Evolutionary conservation across 257 asterid genomes (phyloP), one percentile per base, ranked within the genome.

Genomic region (Scutellaria baicalensis): DNA sequence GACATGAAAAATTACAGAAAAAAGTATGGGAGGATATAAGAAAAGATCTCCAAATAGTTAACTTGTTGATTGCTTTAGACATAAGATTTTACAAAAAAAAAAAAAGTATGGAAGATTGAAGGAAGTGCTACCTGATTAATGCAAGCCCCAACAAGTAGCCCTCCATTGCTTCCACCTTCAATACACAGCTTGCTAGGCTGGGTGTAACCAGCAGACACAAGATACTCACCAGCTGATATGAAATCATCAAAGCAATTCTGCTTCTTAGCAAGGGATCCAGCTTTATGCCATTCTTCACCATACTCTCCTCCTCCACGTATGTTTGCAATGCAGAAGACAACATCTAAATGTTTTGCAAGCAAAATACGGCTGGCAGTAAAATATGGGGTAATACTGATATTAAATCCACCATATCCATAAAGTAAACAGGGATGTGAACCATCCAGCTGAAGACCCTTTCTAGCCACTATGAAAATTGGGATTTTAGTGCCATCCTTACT

Each of bases 161-260:
- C 99, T 8, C 99, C 97, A 47, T 94, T 94, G 78, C 97, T 91
- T 76, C 92, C 97, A 68, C 99, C 99, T 92, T 94, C 99, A 75
- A 91, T 91, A 48, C 99, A 94, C 78, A 94, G 68, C 75, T 88
- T 94, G 72, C 70, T 77, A 38, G 97, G 87, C 68, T 89, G 86
- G 36, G 99, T 94, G 77, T 88, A 94, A 73, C 99, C 99, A 78
- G 92, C 74, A 64, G 89, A 75, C 64, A 94, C 75, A 9, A 94
- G 90, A 85, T 94, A 86, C 73, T 89, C 96, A 39, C 87, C 91
- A 51, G 93, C 87, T 59, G 89, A 82, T 31, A 86, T 86, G 75
- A 94, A 94, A 74, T 94, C 99, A 61, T 91, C 93, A 47, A 94
- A 89, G 80, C 95, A 86, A 74, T 94, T 94, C 81, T 94, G 97